Evolutionary conservation across 129 eudicot genomes (phyloP).

Genomic region (Chrysanthemum makinoi): DNA sequence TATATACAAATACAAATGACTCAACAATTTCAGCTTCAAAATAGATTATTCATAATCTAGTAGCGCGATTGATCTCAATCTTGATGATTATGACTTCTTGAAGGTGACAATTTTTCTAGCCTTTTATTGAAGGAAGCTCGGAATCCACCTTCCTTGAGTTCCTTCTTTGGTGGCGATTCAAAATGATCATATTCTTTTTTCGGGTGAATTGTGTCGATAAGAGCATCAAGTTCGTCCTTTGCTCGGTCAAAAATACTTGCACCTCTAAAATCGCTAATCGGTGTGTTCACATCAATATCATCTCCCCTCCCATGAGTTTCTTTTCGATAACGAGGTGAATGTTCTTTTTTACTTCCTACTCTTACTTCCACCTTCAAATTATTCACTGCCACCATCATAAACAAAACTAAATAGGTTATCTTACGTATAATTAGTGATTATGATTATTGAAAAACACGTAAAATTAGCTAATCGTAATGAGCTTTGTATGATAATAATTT

Average conservation of each 20-base stretch:
- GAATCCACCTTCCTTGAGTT: slow-evolving; percentile 33
- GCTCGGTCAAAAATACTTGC: slow-evolving; percentile 62
- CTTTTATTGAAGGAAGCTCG: slow-evolving; percentile 31
- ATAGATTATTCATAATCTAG: background rate
- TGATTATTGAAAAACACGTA: no score
- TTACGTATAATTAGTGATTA: no score
- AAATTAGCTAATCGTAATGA: background rate
- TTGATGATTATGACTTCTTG: slow-evolving; percentile 31
- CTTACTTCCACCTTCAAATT: slow-evolving; percentile 37
- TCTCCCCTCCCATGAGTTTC: slow-evolving; percentile 63
- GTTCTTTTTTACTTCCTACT: slow-evolving; percentile 27
- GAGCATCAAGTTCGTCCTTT: slow-evolving; percentile 67
- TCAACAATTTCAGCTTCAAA: background rate
- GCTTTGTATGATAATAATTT: no score
- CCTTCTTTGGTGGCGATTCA: slow-evolving; percentile 35
- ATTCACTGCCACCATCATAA: background rate
- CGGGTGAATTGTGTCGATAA: slow-evolving; percentile 51
- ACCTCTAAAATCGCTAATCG: slow-evolving; percentile 52
- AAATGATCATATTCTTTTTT: slow-evolving; percentile 39
- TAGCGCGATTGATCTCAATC: slow-evolving; percentile 11
- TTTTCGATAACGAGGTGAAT: slow-evolving; percentile 46
- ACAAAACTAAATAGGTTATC: background rate
- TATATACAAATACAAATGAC: slow-evolving; percentile 5
- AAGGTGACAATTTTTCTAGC: slow-evolving; percentile 31
- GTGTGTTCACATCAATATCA: slow-evolving; percentile 53